These are phyloP conservation scores for Brassica rapa DNA, from an alignment of 345 rosid genomes.

Conservation along the genomic window DNA sequence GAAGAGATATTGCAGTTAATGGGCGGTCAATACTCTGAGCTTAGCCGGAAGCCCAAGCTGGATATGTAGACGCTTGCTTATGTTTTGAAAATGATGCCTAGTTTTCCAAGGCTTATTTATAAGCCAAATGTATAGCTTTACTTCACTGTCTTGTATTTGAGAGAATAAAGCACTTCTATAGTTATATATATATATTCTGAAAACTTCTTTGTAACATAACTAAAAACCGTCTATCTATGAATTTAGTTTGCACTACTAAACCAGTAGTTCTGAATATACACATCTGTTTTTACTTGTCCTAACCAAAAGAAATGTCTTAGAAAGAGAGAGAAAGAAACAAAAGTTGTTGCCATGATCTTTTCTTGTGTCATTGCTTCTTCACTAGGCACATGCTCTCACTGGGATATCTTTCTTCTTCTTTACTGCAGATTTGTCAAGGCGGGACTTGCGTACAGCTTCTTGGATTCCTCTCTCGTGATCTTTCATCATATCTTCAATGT, in stretches of 20 bases:
- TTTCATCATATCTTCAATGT: slow-evolving; percentile 78
- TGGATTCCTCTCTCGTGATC: slow-evolving; percentile 95
- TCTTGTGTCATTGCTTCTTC: slow-evolving; percentile 25
- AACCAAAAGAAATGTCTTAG: slow-evolving; percentile 33
- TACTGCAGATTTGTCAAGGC: slow-evolving; percentile 58
- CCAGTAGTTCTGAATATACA: slow-evolving; percentile 33
- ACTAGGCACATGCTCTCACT: slow-evolving; percentile 30
- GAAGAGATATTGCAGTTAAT: slow-evolving; percentile 88
- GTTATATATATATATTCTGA: neutral
- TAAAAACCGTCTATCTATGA: slow-evolving; percentile 24
- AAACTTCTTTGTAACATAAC: slow-evolving; percentile 17
- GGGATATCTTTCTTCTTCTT: slow-evolving; percentile 43
- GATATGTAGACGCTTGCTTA: slow-evolving; percentile 49
- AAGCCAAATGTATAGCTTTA: slow-evolving; percentile 59
- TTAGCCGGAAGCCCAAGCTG: slow-evolving; percentile 87
- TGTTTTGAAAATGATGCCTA: slow-evolving; percentile 7
- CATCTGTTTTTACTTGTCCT: slow-evolving; percentile 32
- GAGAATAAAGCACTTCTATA: neutral
- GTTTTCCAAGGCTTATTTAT: slow-evolving; percentile 26
- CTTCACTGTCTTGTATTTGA: slow-evolving; percentile 9
- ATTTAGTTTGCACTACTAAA: slow-evolving; percentile 21
- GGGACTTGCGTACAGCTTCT: slow-evolving; percentile 83
- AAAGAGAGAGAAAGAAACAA: slow-evolving; percentile 28
- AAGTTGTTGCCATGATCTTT: slow-evolving; percentile 7
- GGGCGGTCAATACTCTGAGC: slow-evolving; percentile 88